These are phyloP conservation scores for Skeletonema potamos DNA, from an alignment of 108 stramenopile species.

Conservation along the genomic window DNA sequence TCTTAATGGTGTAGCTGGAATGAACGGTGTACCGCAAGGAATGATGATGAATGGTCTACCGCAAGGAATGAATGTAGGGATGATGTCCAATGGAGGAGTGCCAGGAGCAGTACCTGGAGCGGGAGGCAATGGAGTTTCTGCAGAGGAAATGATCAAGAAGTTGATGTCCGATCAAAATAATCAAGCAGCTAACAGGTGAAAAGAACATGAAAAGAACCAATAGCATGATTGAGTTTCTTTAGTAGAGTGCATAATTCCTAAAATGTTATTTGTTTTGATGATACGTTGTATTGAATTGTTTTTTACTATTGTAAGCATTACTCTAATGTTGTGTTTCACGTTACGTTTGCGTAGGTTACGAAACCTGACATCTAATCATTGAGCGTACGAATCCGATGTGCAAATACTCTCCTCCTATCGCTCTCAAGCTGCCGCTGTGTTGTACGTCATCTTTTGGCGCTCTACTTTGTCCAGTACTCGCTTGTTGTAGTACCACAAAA, in stretches of 20 bases:
- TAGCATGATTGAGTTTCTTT: neutral
- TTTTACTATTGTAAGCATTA: no score
- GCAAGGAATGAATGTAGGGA: neutral
- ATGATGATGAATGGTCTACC: neutral
- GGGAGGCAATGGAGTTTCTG: neutral
- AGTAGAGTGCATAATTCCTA: neutral
- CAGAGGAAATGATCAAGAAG: neutral
- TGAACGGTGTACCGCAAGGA: neutral
- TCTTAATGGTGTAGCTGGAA: neutral
- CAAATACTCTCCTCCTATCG: no score
- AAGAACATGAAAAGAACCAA: no score
- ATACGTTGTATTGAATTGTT: no score
- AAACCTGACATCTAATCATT: no score
- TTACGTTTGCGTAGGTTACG: no score
- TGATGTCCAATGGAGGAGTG: neutral
- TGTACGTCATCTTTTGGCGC: neutral
- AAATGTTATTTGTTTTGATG: neutral
- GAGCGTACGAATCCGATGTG: no score
- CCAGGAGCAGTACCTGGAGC: neutral
- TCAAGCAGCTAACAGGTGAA: neutral
- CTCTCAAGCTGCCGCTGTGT: neutral
- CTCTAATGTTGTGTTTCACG: no score
- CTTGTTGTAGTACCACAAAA: neutral
- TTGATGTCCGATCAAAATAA: neutral
- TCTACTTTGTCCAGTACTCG: neutral